Evolutionary conservation across 768 basidiomycete species (phyloP), one percentile per base, ranked within the genome.

Genomic region (Tulasnella sp.): DNA sequence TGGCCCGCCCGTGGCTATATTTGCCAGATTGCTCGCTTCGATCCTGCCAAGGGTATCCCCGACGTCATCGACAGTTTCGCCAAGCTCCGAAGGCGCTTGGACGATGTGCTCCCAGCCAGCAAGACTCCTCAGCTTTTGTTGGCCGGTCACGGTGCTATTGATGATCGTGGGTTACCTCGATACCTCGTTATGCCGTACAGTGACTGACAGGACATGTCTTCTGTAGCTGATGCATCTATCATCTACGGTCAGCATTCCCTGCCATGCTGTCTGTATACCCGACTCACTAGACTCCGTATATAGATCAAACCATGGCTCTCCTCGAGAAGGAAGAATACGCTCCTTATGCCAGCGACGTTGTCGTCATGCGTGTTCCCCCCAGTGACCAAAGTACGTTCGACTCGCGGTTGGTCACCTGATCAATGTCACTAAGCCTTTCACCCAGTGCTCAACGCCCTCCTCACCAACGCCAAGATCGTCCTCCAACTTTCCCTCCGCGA

Each of bases 1-100:
- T 90, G 86, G 87, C 86, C 87, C 34, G 67, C 69, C 25, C 82
- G 91, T 49, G 84, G 90, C 8, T 96, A 96, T 70, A 69, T 96
- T 62, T 76, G 91, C 29, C 93, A 97, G 68, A 72, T 97, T 59
- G 92, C 92, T n/a, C 83, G 91, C 27, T 97, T 96, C 70, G 92
- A 96, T 69, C 92, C 90, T 51, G 75, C 84, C 19, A 78, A 79
- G 77, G 89, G 90, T 70, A 84, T 84, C 62, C 83, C 83, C 57
- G 77, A 83, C 66, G 85, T 88, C 68, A 78, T 90, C 68, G 87
- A 89, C 55, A 45, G 42, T 9, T 57, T 48, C 55, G 76, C 80
- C 61, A 80, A 81, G 67, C 84, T 94, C 78, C 81, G 91, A 63
- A 72, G 77, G 59, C 73, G 83, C 23, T 75, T 90, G 61, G 63